Base-by-base conservation (phyloP, 1,139 yeast species). In the Entelexis paramagnoliae region DNA sequence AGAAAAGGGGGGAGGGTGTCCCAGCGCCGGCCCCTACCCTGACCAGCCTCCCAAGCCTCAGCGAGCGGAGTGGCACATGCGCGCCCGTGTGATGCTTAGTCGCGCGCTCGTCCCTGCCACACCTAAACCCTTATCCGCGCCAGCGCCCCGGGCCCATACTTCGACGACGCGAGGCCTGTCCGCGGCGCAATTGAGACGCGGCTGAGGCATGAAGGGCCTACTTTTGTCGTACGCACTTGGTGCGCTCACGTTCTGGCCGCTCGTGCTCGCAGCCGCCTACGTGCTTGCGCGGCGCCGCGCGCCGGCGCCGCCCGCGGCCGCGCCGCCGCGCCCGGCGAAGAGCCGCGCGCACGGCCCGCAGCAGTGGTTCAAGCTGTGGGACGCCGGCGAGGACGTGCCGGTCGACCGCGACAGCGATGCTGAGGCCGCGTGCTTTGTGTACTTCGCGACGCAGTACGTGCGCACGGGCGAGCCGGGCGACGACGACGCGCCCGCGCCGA, bases 191-290 rank as follows among this genome's bases (percentile, higher is more conserved):
- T 20, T 26, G 29, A 22, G 32, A 19, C 26, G 38, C 40, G 8
- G n/a, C 22, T 6, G 7, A 19, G 29, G 33, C 32, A 34, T 28
- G 41, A 10, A 20, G 13, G 46, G 36, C n/a, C 32, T 38, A 11
- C 26, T 44, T 1, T 24, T 48, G 11, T 22, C 39, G 17, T 54
- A 54, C 32, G 22, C 86, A 1, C 49, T 84, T 4, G 96, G 96
- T 6, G 96, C 96, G 0, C 43, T 88, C 7, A 85, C 96, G 0
- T 77, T 88, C 57, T 64, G 86, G 19, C 95, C 95, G 0, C 56
- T 80, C 33, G 54, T 77, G 2, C 56, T 80, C 33, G 54, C 77
- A n/a, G n/a, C n/a, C n/a, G n/a, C n/a, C n/a, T n/a, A n/a, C n/a
- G n/a, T n/a, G n/a, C n/a, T n/a, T n/a, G n/a, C n/a, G n/a, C 2